A percentile compares a stretch with the other conserved stretches of the same genome.
phyloP scores from a whole-genome alignment of 305 asterid species.

The Fraxinus paxiana region DNA sequence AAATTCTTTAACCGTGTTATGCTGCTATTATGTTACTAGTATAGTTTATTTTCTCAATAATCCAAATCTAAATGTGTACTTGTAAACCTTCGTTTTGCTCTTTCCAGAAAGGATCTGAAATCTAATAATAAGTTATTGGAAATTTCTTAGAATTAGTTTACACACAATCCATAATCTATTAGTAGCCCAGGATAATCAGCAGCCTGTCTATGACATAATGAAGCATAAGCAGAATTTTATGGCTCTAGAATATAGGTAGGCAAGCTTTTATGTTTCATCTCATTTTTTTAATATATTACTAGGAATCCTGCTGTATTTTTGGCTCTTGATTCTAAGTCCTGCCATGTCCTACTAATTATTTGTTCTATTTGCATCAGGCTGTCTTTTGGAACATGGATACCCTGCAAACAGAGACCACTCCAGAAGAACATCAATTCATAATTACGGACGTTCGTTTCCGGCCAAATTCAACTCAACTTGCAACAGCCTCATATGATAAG shows the following conservation, averaged over 20 bases:
- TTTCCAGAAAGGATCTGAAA: background rate
- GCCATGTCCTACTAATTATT: background rate
- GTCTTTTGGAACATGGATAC: conserved; percentile 98
- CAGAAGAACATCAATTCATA: conserved; percentile 73
- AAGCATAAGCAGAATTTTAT: background rate
- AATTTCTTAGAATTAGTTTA: background rate
- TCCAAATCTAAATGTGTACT: background rate
- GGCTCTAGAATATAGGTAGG: background rate
- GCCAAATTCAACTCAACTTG: conserved; percentile 86
- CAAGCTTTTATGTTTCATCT: conserved; percentile 20
- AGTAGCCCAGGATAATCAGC: background rate
- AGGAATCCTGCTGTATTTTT: background rate
- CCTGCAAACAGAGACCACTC: conserved; percentile 69
- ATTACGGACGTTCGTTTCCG: conserved; percentile 93
- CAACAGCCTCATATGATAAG: conserved; percentile 88
- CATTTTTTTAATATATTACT: background rate
- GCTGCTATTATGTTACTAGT: background rate
- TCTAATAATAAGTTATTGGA: background rate
- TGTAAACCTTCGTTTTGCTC: background rate
- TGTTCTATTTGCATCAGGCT: conserved; percentile 46
- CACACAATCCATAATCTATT: background rate
- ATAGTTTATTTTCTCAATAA: background rate
- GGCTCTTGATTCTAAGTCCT: conserved; percentile 1
- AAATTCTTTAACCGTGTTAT: background rate
- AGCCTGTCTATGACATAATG: background rate